Base-by-base conservation (phyloP, 2,329 filamentous ascomycete species). In the Aspergillus sp. region DNA sequence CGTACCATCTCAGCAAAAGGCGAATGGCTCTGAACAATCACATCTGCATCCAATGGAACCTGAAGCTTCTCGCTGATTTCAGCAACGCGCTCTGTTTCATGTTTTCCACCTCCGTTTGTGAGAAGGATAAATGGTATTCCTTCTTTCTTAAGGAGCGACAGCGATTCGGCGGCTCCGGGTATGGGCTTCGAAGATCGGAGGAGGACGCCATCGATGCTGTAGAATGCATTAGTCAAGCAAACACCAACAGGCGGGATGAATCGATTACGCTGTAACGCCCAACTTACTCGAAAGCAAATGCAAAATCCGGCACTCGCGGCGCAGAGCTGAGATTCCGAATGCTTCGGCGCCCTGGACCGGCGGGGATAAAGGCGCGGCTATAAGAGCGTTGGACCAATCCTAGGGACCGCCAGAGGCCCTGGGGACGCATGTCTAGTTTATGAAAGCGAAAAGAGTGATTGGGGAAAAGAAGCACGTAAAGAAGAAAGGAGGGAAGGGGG, bases 31-130 rank as follows among this genome's bases (percentile, higher is more conserved):
- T 97, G 90, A 45, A 98, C 83, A 69, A 96, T 91, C 74, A 89
- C 88, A 61, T 83, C 84, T 14, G 83, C 83, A 40, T 87, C 82
- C 44, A 95, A 79, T 15, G 81, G 75, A 1, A 92, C 79, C 24
- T 83, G 79, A 6, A 96, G 82, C 64, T 86, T 86, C 44, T 82
- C 73, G 64, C 84, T 87, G 53, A 96, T 80, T 60, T 93, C 88
- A 7, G 79, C 79, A 31, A 91, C 88, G 17, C 91, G 85, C 58
- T 90, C 87, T 3, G 79, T 79, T 75, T 98, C 93, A 62, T 87
- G 85, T 70, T 89, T 91, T 57, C 95, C 95, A 43, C 95, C 95
- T 66, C 95, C 95, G 75, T 99, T 99, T 58, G 95, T 99, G 62
- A 99, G 82, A 35, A 99, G 85, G 68, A 99, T 93, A 77, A 96